Base-by-base conservation (phyloP, 345 rosid species). In the Camelina hispida region DNA sequence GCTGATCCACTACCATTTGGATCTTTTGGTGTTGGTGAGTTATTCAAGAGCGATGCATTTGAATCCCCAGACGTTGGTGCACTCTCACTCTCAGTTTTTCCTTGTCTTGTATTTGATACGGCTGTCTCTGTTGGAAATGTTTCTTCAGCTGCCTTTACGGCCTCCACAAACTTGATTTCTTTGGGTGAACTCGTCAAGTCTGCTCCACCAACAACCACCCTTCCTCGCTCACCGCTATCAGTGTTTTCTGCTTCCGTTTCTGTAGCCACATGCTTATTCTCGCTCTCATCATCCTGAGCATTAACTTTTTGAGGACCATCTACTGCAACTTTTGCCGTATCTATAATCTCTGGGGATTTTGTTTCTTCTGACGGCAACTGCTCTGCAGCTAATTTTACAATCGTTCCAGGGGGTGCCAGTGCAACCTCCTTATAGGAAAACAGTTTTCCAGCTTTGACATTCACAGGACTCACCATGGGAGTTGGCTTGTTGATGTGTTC, bases 371-470 rank as follows among this genome's bases (percentile, higher is more conserved):
- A 20, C 22, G 97, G 88, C 79, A 82, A 76, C 77, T 87, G 88
- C 77, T 90, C 97, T 14, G 92, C 77, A 70, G 86, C 97, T 35
- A 87, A 85, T 85, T 91, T 95, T 66, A 88, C 97, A 78, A 95
- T 89, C 17, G 97, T 88, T 73, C 99, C 99, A 34, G 96, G 99
- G 53, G 96, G 97, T 56, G 97, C 97, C 81, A 92, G 76, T 60
- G 99, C 99, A 78, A 95, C 99, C 84, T 95, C 99, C 80, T 95
- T 95, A 79, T 95, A 95, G 79, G 99, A 90, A 83, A 95, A 92
- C 38, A 85, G 83, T 76, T 87, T 95, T 79, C 99, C 99, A 68
- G 92, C 89, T 74, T 86, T 88, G 71, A 84, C 84, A 69, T 80
- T 87, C 75, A 89, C 79, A 40, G 93, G 83, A 78, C 82, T 84